Percentiles rank a stretch among this genome's conserved stretches.
Evolutionary conservation across 306 rosid species (phyloP).

Genomic region (Corylus americana): DNA sequence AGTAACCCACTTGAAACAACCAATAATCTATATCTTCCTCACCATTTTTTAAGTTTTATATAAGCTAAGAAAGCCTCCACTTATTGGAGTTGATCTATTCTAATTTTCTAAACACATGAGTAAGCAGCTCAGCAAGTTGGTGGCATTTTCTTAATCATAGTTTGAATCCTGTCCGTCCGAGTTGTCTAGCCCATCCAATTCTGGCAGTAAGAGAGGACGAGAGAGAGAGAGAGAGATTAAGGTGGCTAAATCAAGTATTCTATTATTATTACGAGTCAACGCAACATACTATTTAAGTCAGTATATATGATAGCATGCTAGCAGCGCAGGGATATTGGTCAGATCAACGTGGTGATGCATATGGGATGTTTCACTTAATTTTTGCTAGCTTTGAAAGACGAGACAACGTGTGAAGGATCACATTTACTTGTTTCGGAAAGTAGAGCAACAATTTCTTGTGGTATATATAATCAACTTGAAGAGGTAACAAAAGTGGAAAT

Average conservation of each 20-base stretch:
- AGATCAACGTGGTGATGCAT: background rate
- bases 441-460: background rate
- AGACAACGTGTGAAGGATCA: constrained; percentile 14
- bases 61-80: background rate
- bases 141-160: background rate
- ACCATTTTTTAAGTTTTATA: background rate
- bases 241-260: background rate
- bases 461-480: background rate
- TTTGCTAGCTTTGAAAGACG: constrained; percentile 1
- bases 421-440: constrained; percentile 9
- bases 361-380: background rate
- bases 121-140: background rate
- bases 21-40: background rate
- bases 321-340: background rate
- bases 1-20: background rate
- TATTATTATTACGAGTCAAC: constrained; percentile 4
- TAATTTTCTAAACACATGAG: background rate
- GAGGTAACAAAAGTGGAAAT: constrained; percentile 11
- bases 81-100: background rate
- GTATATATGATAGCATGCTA: background rate
- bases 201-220: background rate
- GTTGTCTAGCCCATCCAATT: background rate
- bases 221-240: background rate
- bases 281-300: background rate
- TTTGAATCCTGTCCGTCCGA: background rate